phyloP scores from a whole-genome alignment of 2,329 filamentous ascomycete species.

The Pseudovirgaria hyperparasitica region DNA sequence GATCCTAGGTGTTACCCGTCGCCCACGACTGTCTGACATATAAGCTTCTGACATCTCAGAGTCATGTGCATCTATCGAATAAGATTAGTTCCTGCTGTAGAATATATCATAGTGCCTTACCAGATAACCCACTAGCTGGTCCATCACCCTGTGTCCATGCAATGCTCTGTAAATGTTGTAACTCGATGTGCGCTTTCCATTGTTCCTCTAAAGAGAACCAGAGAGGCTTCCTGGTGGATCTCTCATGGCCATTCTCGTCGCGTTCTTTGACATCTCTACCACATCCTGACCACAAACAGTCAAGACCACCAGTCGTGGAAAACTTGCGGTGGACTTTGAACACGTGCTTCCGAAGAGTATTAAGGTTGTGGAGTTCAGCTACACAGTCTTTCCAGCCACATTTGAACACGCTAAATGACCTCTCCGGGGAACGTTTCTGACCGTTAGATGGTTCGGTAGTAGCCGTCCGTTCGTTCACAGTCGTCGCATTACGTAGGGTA shows the following conservation, averaged over 20 bases:
- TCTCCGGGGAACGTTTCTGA: conserved; percentile 18
- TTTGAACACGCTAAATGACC: conserved; percentile 39
- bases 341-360: conserved; percentile 46
- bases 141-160: conserved; percentile 50
- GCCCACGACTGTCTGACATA: conserved; percentile 34
- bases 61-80: conserved; percentile 22
- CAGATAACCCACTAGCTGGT: conserved; percentile 39
- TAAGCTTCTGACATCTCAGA: conserved; percentile 32
- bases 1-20: conserved; percentile 34
- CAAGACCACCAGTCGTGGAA: conserved; percentile 20
- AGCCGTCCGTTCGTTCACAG: no score
- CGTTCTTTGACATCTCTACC: conserved; percentile 11
- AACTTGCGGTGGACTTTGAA: conserved; percentile 39
- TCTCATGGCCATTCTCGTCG: conserved; percentile 2
- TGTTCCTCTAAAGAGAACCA: conserved; percentile 25
- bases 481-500: conserved; percentile 12
- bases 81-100: conserved; percentile 6
- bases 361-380: conserved; percentile 48
- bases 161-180: conserved; percentile 38
- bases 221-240: conserved; percentile 7
- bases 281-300: conserved; percentile 36
- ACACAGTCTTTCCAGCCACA: conserved; percentile 47
- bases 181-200: conserved; percentile 40
- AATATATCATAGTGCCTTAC: conserved; percentile 33
- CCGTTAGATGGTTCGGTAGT: conserved; percentile 8